Base-by-base conservation (phyloP, 768 basidiomycete species). In the Pholiota molesta region DNA sequence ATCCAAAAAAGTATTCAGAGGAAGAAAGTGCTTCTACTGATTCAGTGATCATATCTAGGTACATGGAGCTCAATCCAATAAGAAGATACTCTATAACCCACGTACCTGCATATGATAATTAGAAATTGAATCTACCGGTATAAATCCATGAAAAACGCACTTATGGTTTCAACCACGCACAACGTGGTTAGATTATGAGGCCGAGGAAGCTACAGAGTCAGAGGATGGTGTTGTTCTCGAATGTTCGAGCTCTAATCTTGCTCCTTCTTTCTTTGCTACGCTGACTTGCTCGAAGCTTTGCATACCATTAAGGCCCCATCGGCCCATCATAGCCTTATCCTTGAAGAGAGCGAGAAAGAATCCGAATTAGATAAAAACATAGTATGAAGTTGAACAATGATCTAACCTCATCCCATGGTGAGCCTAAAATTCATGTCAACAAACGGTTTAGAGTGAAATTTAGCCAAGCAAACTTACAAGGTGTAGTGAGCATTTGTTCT, bases 401-500 rank as follows among this genome's bases (percentile, higher is more conserved):
- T 68, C 77, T 68, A 68, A 87, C 90, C 80, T 96, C 93, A 70
- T 97, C 95, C 97, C 96, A 98, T 45, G 94, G 92, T 10, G 92
- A 91, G 73, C 92, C 92, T 92, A 66, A 53, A 56, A 37, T 29
- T n/a, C 55, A 61, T 40, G 44, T 33, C 40, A 35, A 59, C 39
- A 26, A 59, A 39, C 9, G 52, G 55, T 23, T 51, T 21, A 42
- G 21, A 52, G 8, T 45, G 29, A 52, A 37, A 28, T 52, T 45
- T 51, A 52, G 26, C 11, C 11, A 59, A 42, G 37, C 55, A 29
- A 33, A 81, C 92, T 78, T 69, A 91, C 95, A 97, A 51, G 96
- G 95, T 14, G 97, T 99, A 13, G 97, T 99, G 66, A 99, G 75
- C 97, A 99, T 99, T 68, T 89, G 83, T 72, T 98, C 97, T 45